Percentiles rank a stretch among this genome's conserved stretches.
phyloP scores from a whole-genome alignment of 2,329 filamentous ascomycete genomes.

The Fusarium devonianum region DNA sequence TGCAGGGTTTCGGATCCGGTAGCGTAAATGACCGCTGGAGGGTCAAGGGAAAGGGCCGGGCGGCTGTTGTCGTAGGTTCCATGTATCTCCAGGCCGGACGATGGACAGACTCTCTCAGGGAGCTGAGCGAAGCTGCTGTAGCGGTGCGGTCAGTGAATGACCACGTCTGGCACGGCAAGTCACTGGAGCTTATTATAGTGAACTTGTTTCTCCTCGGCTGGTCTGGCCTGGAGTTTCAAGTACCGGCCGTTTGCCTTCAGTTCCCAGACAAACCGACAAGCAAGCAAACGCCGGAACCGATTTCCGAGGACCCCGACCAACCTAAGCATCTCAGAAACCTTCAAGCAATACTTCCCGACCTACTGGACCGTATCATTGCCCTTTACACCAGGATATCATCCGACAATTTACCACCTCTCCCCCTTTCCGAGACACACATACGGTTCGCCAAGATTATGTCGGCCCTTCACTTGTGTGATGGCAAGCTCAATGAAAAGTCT shows the following conservation, averaged over 20 bases:
- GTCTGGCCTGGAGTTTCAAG: constrained; percentile 82
- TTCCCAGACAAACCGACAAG: constrained; percentile 55
- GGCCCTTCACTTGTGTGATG: constrained; percentile 70
- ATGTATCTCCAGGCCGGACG: constrained; percentile 88
- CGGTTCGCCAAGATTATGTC: constrained; percentile 75
- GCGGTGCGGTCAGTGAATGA: constrained; percentile 83
- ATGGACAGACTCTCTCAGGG: constrained; percentile 86
- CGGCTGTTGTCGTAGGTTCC: constrained; percentile 81
- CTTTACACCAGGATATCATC: constrained; percentile 75
- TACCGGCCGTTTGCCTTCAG: constrained; percentile 65
- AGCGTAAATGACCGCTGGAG: constrained; percentile 79
- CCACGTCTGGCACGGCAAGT: constrained; percentile 97
- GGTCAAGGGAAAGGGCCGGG: constrained; percentile 80
- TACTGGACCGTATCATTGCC: constrained; percentile 76
- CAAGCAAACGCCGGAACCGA: constrained; percentile 42
- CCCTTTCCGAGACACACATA: constrained; percentile 76
- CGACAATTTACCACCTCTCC: constrained; percentile 74
- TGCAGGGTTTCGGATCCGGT: constrained; percentile 74
- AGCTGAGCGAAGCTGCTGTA: constrained; percentile 80
- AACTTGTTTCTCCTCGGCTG: constrained; percentile 85
- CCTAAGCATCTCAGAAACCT: constrained; percentile 63
- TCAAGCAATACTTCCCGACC: constrained; percentile 70
- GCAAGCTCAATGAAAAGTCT: constrained; percentile 66
- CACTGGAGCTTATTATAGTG: constrained; percentile 84
- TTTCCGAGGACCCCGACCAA: constrained; percentile 51